Base-by-base conservation (phyloP, 345 rosid species). In the Triadica sebifera region DNA sequence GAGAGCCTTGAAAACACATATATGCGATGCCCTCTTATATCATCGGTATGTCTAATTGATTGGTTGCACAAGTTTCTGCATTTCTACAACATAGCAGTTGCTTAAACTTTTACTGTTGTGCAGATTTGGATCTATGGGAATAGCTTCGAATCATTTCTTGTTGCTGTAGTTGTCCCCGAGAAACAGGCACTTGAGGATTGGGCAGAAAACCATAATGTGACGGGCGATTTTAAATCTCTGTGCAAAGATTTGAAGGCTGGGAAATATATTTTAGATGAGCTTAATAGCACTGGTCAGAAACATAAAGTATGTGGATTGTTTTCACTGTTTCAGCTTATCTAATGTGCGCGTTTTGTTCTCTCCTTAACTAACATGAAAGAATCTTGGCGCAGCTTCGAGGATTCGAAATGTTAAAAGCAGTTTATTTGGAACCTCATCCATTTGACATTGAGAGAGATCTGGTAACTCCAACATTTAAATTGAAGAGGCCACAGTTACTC, bases 81-180 rank as follows among this genome's bases (percentile, higher is more conserved):
- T 51, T 47, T 52, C 67, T 61, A 6, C 13, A 8, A 37, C 43
- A 57, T 24, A 25, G 24, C 43, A 41, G 17, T 67, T 61, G 53
- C 20, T 69, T 12, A 6, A 51, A 51, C 41, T 65, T 59, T 65
- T 41, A 20, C 12, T 72, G 22, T 1, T 47, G 62, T 59, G 55
- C 89, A 92, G 99, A 86, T 93, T 75, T 95, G 99, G 97, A 84
- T 93, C 29, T 91, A 95, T 7, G 98, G 97, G 55, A 95, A 93
- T 82, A 95, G 99, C 79, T 95, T 95, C 19, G 98, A 92, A 83
- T 93, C 99, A 9, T 95, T 84, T 78, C 87, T 95, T 29, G 97
- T 93, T 62, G 97, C 91, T 10, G 93, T 95, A 20, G 96, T 85
- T 41, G 87, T 93, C 46, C 98, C 98, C 0, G 98, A 95, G 11